Base-by-base conservation (phyloP, 352 stramenopile genomes). In the Plasmopara viticola region DNA sequence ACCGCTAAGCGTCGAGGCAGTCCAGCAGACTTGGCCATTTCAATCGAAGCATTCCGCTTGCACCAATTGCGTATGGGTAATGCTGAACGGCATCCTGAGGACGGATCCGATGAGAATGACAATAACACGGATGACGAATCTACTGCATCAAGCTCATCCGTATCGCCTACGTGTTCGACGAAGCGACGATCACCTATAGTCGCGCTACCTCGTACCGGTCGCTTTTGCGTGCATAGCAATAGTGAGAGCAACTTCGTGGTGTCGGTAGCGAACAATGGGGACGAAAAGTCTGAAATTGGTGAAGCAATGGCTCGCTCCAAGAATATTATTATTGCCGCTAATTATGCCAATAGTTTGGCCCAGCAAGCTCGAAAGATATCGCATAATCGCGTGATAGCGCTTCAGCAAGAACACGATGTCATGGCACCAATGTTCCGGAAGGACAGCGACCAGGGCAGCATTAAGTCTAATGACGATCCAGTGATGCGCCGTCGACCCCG, bases 291-390 rank as follows among this genome's bases (percentile, higher is more conserved):
- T 34, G 66, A 81, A 44, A 70, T 87, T 15, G 66, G 71, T 9
- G 71, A 68, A 12, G 79, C 78, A 2, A 74, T 79, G 42, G 50
- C 68, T 28, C 60, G 56, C 10, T 69, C 75, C 6, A 70, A 78
- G 25, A 70, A 73, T 34, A 84, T 92, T 44, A 87, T 92, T 51
- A 59, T 75, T 33, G 65, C 67, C 13, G 68, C 82, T 6, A 70
- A 82, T 42, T 77, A 75, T 52, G 77, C 80, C 5, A 80, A 90
- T 48, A 68, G 70, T 17, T 60, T 94, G 39, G 83, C 79, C 3
- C 72, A 91, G 58, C 74, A 90, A 53, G 71, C 78, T 15, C 77
- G 80, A 44, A 82, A 79, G 54, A 60, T 86, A 3, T 86, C 77
- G 37, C 74, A 86, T 54, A 68, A 78, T 48, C 80, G 80, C 43